Evolutionary conservation across 1,139 yeast species (phyloP).

Genomic region (Geotrichum citri-aurantii): DNA sequence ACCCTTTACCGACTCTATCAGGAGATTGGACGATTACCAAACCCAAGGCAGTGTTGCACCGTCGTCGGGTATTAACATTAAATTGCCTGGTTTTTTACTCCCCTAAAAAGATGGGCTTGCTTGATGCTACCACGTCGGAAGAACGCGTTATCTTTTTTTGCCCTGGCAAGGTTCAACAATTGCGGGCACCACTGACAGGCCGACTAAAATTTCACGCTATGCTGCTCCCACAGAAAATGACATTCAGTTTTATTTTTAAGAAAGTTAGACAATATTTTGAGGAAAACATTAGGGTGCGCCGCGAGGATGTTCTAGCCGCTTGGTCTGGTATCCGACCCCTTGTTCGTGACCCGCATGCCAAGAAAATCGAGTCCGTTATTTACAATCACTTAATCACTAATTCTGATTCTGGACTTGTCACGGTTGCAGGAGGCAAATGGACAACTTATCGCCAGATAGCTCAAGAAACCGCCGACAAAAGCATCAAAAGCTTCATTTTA

Average conservation of each 20-base stretch:
- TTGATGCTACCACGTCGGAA: constrained; percentile 89
- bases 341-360: constrained; percentile 74
- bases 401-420: constrained; percentile 68
- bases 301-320: constrained; percentile 88
- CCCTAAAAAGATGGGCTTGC: constrained; percentile 79
- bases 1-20: constrained; percentile 77
- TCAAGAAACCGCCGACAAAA: constrained; percentile 79
- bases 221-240: constrained; percentile 89
- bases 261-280: constrained; percentile 82
- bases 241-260: constrained; percentile 75
- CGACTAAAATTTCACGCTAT: constrained; percentile 54
- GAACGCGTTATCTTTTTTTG: constrained; percentile 94
- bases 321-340: constrained; percentile 97
- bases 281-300: constrained; percentile 71
- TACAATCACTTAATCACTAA: constrained; percentile 79
- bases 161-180: constrained; percentile 98
- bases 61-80: constrained; percentile 88
- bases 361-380: constrained; percentile 70
- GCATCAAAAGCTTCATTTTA: constrained; percentile 50
- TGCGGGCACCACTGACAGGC: constrained; percentile 92
- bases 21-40: constrained; percentile 69
- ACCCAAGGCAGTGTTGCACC: constrained; percentile 82
- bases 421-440: constrained; percentile 98
- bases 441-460: constrained; percentile 98
- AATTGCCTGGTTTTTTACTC: constrained; percentile 90